Evolutionary conservation across 257 asterid species (phyloP).

Genomic region (Solanum paucissectum): DNA sequence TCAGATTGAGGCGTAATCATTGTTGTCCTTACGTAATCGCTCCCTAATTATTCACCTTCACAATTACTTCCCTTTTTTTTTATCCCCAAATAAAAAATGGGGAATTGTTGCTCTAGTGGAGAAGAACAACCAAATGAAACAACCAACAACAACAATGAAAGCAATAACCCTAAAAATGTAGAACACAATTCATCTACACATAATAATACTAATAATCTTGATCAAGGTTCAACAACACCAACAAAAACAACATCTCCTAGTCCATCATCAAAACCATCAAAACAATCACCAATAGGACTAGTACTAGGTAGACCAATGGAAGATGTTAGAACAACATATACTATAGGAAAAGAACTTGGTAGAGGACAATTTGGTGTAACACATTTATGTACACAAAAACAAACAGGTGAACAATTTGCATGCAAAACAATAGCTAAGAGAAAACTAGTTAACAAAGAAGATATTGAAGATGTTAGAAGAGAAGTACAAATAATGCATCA

Average conservation of each 20-base stretch:
- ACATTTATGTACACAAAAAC: conserved; percentile 59
- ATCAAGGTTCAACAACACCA: neutral
- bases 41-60: neutral
- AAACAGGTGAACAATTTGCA: conserved; percentile 58
- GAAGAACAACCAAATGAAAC: neutral
- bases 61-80: neutral
- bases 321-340: conserved; percentile 39
- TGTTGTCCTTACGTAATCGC: neutral
- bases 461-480: conserved; percentile 68
- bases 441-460: conserved; percentile 67
- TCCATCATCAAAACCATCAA: conserved; percentile 20
- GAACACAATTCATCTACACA: neutral
- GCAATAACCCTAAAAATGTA: neutral
- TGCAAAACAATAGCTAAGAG: conserved; percentile 84
- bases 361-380: conserved; percentile 88
- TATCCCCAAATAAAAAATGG: neutral
- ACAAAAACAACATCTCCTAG: conserved; percentile 14
- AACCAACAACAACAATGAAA: neutral
- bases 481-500: conserved; percentile 96
- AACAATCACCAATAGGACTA: conserved; percentile 40
- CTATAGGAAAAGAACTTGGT: conserved; percentile 76
- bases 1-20: neutral
- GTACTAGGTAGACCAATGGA: conserved; percentile 82
- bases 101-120: neutral
- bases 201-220: neutral